Percentiles rank a stretch among this genome's conserved stretches.
phyloP scores from a whole-genome alignment of 768 basidiomycete species.

The Suillus discolor region DNA sequence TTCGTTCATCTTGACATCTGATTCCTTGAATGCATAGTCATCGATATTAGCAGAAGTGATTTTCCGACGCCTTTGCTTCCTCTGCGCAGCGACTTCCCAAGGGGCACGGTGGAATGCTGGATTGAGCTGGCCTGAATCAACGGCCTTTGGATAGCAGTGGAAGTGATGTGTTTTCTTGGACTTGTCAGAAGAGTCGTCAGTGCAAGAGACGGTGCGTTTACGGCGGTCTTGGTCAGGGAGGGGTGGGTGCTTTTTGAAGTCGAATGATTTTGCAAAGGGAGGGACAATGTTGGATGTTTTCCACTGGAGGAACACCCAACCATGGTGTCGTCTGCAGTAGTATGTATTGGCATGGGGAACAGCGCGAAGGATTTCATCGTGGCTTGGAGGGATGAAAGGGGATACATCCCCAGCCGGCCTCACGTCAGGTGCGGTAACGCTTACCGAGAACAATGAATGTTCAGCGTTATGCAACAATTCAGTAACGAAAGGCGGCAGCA shows the following conservation, averaged over 20 bases:
- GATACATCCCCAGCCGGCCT: conserved; percentile 20
- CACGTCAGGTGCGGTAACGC: conserved; percentile 38
- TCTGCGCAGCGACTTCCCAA: conserved; percentile 56
- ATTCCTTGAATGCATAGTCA: conserved; percentile 21
- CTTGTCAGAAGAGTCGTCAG: conserved; percentile 48
- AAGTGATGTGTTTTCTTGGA: conserved; percentile 79
- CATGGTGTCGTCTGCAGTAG: conserved; percentile 81
- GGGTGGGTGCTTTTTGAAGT: conserved; percentile 38
- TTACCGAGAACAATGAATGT: conserved; percentile 70
- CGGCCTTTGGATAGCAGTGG: conserved; percentile 70
- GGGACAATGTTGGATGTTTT: conserved; percentile 63
- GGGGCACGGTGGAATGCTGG: conserved; percentile 60
- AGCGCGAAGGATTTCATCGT: conserved; percentile 65
- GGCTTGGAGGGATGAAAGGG: conserved; percentile 45
- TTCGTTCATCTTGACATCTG: conserved; percentile 37
- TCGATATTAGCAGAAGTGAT: conserved; percentile 42
- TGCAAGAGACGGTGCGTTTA: conserved; percentile 51
- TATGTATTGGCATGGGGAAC: conserved; percentile 83
- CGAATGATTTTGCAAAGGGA: conserved; percentile 59
- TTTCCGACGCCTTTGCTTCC: conserved; percentile 59
- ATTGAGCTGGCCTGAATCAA: conserved; percentile 68
- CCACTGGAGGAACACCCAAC: conserved; percentile 79
- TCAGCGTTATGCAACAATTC: conserved; percentile 72
- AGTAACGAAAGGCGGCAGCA: conserved; percentile 68
- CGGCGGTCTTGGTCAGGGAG: conserved; percentile 62